These are phyloP conservation scores for Citrus maxima DNA, from an alignment of 345 rosid species.

Conservation along the genomic window DNA sequence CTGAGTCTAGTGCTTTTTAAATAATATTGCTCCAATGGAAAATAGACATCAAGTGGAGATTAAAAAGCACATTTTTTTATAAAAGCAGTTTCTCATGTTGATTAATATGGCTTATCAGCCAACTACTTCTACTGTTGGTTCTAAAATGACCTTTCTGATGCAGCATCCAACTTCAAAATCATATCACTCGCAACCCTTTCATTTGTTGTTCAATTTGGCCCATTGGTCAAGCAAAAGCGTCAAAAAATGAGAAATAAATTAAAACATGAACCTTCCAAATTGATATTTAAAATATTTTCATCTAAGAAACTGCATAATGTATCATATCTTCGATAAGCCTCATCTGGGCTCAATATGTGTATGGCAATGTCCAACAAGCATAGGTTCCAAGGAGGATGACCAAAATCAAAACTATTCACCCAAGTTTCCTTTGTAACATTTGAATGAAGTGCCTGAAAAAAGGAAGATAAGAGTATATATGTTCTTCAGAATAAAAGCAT, in stretches of 20 bases:
- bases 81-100: neutral
- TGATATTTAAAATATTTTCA: neutral
- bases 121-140: neutral
- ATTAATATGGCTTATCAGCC: neutral
- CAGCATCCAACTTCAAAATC: neutral
- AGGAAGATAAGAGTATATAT: neutral
- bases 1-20: conserved; percentile 3
- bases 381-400: conserved; percentile 14
- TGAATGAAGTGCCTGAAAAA: conserved; percentile 6
- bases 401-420: neutral
- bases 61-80: neutral
- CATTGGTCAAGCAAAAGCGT: neutral
- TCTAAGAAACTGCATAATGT: neutral
- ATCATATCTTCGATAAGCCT: neutral
- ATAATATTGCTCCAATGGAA: conserved; percentile 1
- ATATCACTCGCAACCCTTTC: neutral
- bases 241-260: neutral
- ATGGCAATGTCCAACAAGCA: conserved; percentile 7
- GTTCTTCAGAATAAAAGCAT: neutral
- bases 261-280: neutral
- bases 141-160: neutral
- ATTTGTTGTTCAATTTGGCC: neutral
- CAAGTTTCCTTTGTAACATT: conserved; percentile 4
- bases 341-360: conserved; percentile 17
- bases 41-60: neutral